phyloP scores from a whole-genome alignment of 441 rosid species.

The Eutrema salsugineum region DNA sequence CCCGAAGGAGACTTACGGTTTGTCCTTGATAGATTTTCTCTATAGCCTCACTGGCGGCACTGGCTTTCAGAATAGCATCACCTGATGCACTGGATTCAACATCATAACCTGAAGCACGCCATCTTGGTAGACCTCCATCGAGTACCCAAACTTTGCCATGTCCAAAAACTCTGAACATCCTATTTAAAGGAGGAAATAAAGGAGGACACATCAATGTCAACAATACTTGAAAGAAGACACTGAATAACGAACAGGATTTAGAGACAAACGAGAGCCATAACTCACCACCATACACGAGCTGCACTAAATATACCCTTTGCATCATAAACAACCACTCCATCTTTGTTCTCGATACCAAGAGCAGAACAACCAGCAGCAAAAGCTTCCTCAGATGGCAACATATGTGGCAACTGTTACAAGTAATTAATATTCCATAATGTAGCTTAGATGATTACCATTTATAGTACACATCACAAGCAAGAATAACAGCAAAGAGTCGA shows the following conservation, averaged over 20 bases:
- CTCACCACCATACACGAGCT: slow-evolving; percentile 99
- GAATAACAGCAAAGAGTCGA: background rate
- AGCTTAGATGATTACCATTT: background rate
- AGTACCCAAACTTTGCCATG: slow-evolving; percentile 95
- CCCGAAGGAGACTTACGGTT: slow-evolving; percentile 42
- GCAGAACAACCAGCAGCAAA: slow-evolving; percentile 95
- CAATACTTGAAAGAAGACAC: background rate
- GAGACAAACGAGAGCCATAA: slow-evolving; percentile 1
- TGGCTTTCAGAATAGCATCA: slow-evolving; percentile 84
- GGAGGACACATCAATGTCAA: background rate
- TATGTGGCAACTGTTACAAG: slow-evolving; percentile 76
- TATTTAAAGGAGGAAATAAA: slow-evolving; percentile 14
- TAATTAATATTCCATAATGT: background rate
- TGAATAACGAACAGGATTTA: background rate
- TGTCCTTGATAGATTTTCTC: slow-evolving; percentile 89
- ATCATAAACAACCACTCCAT: slow-evolving; percentile 91
- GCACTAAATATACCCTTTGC: slow-evolving; percentile 98
- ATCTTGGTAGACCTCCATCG: slow-evolving; percentile 95
- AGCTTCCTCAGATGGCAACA: slow-evolving; percentile 94
- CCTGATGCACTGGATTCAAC: slow-evolving; percentile 97
- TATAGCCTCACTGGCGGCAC: slow-evolving; percentile 95
- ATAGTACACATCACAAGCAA: background rate
- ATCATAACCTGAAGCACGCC: slow-evolving; percentile 95
- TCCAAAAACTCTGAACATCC: slow-evolving; percentile 97
- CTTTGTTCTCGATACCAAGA: slow-evolving; percentile 84